These are phyloP conservation scores for Botryotinia calthae DNA, from an alignment of 2,329 filamentous ascomycete species.

Conservation along the genomic window DNA sequence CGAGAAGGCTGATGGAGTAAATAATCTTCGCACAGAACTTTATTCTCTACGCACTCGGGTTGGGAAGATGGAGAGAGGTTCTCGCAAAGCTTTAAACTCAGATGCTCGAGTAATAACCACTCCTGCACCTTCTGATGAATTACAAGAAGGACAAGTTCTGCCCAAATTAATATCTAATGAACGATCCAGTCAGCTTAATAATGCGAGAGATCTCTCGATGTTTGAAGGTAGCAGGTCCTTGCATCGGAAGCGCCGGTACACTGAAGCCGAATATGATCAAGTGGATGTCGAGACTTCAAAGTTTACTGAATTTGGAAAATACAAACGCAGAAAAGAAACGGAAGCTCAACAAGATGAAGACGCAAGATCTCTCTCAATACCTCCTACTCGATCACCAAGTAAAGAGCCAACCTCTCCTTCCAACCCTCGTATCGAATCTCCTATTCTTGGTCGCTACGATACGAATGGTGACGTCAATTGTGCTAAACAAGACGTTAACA, in stretches of 20 bases:
- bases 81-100: not conserved
- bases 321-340: not conserved
- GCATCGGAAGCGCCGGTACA: not conserved
- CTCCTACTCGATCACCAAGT: not conserved
- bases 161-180: not conserved
- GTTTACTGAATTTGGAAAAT: not conserved
- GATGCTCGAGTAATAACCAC: not conserved
- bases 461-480: slow-evolving; percentile 6
- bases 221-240: not conserved
- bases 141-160: not conserved
- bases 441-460: slow-evolving; percentile 17
- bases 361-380: not conserved
- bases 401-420: not conserved
- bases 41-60: slow-evolving; percentile 7
- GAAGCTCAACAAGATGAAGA: not conserved
- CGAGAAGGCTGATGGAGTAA: slow-evolving; percentile 33
- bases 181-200: not conserved
- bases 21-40: slow-evolving; percentile 23
- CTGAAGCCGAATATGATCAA: not conserved
- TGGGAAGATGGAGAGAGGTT: not conserved
- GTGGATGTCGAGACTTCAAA: not conserved
- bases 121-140: slow-evolving; percentile 3
- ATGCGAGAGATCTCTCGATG: not conserved
- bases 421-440: slow-evolving; percentile 5
- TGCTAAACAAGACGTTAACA: not conserved